These are phyloP conservation scores for Neonectria hederae DNA, from an alignment of 2,329 filamentous ascomycete species.

Conservation along the genomic window DNA sequence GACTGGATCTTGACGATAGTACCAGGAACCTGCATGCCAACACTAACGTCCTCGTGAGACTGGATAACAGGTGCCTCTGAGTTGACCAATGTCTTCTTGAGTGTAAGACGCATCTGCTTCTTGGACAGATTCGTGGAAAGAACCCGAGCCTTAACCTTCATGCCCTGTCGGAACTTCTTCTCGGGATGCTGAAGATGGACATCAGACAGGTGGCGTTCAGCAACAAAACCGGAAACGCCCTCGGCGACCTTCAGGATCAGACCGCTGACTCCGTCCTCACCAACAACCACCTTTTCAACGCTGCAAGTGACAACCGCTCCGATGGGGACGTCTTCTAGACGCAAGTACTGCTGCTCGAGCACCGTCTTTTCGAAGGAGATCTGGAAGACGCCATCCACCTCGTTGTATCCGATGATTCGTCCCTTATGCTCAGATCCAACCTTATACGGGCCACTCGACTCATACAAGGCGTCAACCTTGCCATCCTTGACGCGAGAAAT, in stretches of 20 bases:
- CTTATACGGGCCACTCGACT: slow-evolving; percentile 80
- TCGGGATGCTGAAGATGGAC: slow-evolving; percentile 89
- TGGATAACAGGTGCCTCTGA: slow-evolving; percentile 84
- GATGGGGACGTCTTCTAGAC: slow-evolving; percentile 88
- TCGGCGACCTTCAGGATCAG: slow-evolving; percentile 86
- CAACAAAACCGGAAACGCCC: slow-evolving; percentile 87
- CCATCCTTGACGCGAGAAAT: slow-evolving; percentile 92
- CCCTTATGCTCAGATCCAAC: slow-evolving; percentile 81
- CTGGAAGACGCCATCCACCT: slow-evolving; percentile 85
- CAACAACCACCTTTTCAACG: slow-evolving; percentile 85
- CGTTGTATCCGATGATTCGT: slow-evolving; percentile 86
- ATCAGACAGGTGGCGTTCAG: slow-evolving; percentile 89
- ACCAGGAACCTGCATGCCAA: slow-evolving; percentile 82
- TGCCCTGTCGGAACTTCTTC: slow-evolving; percentile 91
- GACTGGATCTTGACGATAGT: slow-evolving; percentile 84
- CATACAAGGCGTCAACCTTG: slow-evolving; percentile 84
- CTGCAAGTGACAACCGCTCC: slow-evolving; percentile 84
- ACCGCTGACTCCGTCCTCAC: slow-evolving; percentile 79
- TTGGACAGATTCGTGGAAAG: slow-evolving; percentile 80
- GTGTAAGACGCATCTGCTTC: slow-evolving; percentile 82
- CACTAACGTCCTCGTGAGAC: slow-evolving; percentile 75
- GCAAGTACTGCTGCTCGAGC: slow-evolving; percentile 86
- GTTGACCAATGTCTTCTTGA: slow-evolving; percentile 96
- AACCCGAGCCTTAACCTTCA: slow-evolving; percentile 85
- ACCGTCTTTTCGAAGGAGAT: slow-evolving; percentile 85